Evolutionary conservation across 1,284 basidiomycete genomes (phyloP).

Genomic region (Pyrrhoderma lamaoense): DNA sequence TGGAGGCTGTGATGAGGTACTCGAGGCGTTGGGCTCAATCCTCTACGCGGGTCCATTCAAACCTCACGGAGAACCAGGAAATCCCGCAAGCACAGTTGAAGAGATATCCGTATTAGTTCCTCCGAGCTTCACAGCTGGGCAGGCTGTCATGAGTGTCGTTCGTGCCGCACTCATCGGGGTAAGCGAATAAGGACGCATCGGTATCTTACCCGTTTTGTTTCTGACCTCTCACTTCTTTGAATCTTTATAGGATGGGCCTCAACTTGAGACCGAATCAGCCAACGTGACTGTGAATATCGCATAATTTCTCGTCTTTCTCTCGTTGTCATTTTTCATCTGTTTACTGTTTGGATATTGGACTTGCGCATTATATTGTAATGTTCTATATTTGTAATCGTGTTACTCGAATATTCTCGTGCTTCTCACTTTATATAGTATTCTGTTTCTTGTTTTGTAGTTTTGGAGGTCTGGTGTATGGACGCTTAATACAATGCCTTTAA

Average conservation of each 20-base stretch:
- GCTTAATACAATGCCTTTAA: no score
- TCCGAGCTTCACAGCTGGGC: constrained; percentile 23
- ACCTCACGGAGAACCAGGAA: constrained; percentile 25
- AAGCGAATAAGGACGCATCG: no score
- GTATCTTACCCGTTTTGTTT: background rate
- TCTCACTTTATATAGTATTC: no score
- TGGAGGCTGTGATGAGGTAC: constrained; percentile 27
- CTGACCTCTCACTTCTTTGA: background rate
- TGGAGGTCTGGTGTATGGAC: no score
- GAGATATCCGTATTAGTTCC: constrained; percentile 46
- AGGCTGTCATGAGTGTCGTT: constrained; percentile 33
- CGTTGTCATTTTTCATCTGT: no score
- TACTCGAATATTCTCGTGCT: no score
- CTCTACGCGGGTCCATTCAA: constrained; percentile 40
- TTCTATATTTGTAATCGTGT: no score
- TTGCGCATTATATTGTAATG: no score
- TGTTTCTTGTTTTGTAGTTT: no score
- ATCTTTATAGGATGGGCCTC: constrained; percentile 13
- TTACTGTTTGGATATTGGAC: no score
- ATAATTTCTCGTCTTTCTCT: no score
- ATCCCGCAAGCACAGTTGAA: constrained; percentile 22
- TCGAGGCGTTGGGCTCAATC: constrained; percentile 32
- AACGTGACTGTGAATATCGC: constrained; percentile 11
- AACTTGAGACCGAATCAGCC: constrained; percentile 10
- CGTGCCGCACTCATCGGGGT: constrained; percentile 43